Evolutionary conservation across 176 grass and related monocot species (phyloP), one percentile per base, ranked within the genome.

Genomic region (Triticum dicoccoides): DNA sequence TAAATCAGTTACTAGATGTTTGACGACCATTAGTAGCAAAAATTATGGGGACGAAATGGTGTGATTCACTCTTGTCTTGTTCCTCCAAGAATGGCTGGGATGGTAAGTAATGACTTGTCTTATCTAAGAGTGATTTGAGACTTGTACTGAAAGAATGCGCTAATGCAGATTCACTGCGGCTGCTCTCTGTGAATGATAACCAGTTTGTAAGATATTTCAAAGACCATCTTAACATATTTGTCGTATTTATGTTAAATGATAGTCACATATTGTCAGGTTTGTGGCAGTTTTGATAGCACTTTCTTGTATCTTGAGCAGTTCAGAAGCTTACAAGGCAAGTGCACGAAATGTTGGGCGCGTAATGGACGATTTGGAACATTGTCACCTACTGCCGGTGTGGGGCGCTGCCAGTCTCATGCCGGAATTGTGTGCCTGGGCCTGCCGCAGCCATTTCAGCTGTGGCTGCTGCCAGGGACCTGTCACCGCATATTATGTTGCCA

Each of bases 11-110:
- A 58, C 45, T 83, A 98, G 96, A 69, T 98, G 96, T 85, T 91
- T 98, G 86, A 98, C 95, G 88, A 98, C 96, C 24, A 98, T 98
- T 83, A 98, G 94, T 92, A 98, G 96, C 88, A 98, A 98, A 87
- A 98, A 95, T 8, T 95, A 98, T 89, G 96, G 96, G 29, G 96
- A 95, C 42, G 96, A 98, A 81, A 82, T 98, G 62, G 96, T 98
- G 18, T 86, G 88, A 78, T 98, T 98, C 82, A 94, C 96, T 61
- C 65, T 92, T 74, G 91, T 98, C 64, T 90, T 98, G 37, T 39
- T 39, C 37, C 37, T 39, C 37, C 37, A 39, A 98, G 93, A 98
- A 98, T 91, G 91, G 96, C 54, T 98, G 93, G 96, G 96, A 98
- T 92, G 93, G 93, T 98, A 91, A 92, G 91, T 95, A 30, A 2